Evolutionary conservation across 495 filamentous ascomycete species (phyloP).

Genomic region (Chaetomidium leptoderma): DNA sequence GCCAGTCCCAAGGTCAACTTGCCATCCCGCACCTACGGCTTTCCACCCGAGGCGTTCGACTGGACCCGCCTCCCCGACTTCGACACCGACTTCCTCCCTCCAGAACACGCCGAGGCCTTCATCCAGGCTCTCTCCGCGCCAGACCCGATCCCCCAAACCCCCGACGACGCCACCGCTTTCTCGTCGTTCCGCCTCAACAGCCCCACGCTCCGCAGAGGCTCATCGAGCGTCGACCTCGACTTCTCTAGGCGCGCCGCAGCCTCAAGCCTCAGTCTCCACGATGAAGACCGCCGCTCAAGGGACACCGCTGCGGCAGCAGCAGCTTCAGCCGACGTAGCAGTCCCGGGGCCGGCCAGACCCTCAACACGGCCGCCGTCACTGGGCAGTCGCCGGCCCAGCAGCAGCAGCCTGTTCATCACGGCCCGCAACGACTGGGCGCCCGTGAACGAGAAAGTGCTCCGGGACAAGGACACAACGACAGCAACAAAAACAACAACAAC

Average conservation of each 20-base stretch:
- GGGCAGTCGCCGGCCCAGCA: constrained; percentile 15
- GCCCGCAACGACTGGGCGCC: constrained; percentile 85
- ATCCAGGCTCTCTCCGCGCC: constrained; percentile 53
- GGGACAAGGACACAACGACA: constrained; percentile 22
- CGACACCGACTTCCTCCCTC: constrained; percentile 60
- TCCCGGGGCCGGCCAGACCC: neutral
- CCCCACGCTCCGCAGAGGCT: constrained; percentile 22
- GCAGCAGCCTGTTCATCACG: constrained; percentile 52
- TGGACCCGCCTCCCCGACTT: constrained; percentile 55
- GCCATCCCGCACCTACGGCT: constrained; percentile 40
- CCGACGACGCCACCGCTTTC: constrained; percentile 33
- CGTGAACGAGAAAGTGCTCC: constrained; percentile 62
- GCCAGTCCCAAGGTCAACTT: constrained; percentile 8
- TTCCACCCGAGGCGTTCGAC: constrained; percentile 47
- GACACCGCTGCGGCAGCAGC: constrained; percentile 22
- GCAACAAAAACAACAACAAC: no score
- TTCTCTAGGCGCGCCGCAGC: constrained; percentile 17
- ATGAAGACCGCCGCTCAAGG: constrained; percentile 18
- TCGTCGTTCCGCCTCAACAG: constrained; percentile 26
- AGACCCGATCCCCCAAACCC: constrained; percentile 37
- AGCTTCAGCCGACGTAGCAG: constrained; percentile 16
- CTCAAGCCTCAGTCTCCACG: constrained; percentile 3
- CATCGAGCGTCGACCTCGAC: constrained; percentile 21
- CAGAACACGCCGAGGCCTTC: constrained; percentile 55
- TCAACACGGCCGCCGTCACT: neutral